phyloP scores from a whole-genome alignment of 805 yeast genomes.

The Wickerhamiella occidentalis region DNA sequence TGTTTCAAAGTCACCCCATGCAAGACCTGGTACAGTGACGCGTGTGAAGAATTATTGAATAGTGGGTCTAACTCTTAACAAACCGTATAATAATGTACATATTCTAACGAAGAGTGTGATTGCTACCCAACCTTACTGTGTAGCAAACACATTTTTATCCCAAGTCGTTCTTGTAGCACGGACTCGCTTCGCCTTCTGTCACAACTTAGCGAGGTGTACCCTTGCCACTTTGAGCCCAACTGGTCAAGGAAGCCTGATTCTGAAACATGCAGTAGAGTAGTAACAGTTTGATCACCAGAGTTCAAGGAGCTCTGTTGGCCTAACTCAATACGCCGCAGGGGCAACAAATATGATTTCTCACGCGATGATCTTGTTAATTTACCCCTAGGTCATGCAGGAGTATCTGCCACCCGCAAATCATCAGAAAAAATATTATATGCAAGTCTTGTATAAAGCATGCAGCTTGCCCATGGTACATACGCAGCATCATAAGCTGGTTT shows the following conservation, averaged over 20 bases:
- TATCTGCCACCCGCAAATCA: not conserved
- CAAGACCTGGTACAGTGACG: not conserved
- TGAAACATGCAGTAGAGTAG: not conserved
- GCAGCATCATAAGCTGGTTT: conserved; percentile 6
- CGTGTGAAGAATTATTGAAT: too few relatives aligned
- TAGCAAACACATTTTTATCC: not conserved
- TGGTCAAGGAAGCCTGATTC: not conserved
- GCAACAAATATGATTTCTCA: not conserved
- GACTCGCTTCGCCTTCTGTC: not conserved
- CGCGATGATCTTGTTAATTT: not conserved
- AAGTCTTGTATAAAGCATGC: conserved; percentile 1
- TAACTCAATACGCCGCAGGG: not conserved
- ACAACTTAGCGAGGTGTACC: not conserved
- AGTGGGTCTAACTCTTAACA: too few relatives aligned
- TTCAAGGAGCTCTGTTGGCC: not conserved
- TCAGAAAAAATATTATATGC: not conserved
- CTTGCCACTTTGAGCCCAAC: conserved; percentile 1
- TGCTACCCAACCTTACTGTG: too few relatives aligned
- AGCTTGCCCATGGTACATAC: conserved; percentile 1
- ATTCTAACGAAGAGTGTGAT: too few relatives aligned
- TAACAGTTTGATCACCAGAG: not conserved
- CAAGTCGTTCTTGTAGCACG: not conserved
- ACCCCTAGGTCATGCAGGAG: not conserved
- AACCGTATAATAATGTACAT: too few relatives aligned
- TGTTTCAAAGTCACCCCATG: not conserved